Conservation (phyloP, 345 rosid species). For the Cardamine occulta region DNA sequence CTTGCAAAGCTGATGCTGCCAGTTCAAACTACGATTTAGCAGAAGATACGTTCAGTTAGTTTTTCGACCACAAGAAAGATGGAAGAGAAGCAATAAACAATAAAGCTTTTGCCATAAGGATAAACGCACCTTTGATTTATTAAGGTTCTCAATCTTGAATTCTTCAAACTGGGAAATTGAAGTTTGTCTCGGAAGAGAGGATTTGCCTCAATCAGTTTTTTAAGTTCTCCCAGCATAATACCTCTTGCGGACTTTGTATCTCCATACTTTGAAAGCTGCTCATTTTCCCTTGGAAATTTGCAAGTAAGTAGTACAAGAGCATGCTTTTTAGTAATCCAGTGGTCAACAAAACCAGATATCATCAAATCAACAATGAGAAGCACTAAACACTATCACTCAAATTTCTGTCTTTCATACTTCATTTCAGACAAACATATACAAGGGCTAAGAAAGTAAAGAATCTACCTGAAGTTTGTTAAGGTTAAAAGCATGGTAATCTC, state of each 20-base stretch:
- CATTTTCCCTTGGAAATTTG: constrained; percentile 46
- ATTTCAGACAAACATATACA: background rate
- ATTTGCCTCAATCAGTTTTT: constrained; percentile 52
- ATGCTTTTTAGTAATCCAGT: constrained; percentile 13
- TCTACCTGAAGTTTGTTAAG: constrained; percentile 50
- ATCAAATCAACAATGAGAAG: constrained; percentile 11
- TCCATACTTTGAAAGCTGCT: constrained; percentile 57
- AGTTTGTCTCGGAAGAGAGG: constrained; percentile 58
- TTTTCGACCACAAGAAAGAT: background rate
- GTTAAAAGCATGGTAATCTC: constrained; percentile 54
- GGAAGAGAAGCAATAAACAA: background rate
- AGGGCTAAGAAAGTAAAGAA: background rate
- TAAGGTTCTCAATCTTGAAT: constrained; percentile 56
- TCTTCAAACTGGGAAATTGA: constrained; percentile 54
- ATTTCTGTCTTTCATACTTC: constrained; percentile 1
- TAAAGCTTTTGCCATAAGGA: background rate
- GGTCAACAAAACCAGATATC: background rate
- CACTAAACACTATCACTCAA: background rate
- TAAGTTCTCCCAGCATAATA: constrained; percentile 54
- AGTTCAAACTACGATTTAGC: constrained; percentile 49
- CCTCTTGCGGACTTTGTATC: constrained; percentile 57
- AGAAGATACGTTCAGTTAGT: constrained; percentile 24
- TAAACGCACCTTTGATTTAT: constrained; percentile 54
- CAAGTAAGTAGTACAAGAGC: constrained; percentile 18
- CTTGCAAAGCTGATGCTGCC: constrained; percentile 64